Conservation (phyloP, 2,329 filamentous ascomycete genomes). For the Colletotrichum cereale region DNA sequence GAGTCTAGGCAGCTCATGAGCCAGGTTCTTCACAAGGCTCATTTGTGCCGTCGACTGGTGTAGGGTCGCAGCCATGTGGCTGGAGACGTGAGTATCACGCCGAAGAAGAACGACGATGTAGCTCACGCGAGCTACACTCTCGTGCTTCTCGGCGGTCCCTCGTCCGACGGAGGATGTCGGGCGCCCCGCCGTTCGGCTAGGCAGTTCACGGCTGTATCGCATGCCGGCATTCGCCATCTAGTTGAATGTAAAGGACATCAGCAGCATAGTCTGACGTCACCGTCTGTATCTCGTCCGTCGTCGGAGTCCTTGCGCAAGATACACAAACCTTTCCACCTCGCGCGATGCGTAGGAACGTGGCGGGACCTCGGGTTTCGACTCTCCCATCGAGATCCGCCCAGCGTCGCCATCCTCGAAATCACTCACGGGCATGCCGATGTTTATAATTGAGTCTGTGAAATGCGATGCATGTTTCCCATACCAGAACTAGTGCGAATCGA, state of each 20-base stretch:
- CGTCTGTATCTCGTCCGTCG: not conserved
- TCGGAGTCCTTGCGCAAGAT: not conserved
- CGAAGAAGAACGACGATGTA: not conserved
- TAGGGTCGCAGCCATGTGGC: not conserved
- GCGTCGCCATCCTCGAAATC: not conserved
- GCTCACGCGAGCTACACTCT: not conserved
- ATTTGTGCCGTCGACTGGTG: not conserved
- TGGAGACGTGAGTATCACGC: not conserved
- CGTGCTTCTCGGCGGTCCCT: not conserved
- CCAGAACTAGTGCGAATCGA: not conserved
- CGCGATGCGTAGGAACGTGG: not conserved
- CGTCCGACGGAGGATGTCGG: not conserved
- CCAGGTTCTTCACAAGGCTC: not conserved
- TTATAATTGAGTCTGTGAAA: not conserved
- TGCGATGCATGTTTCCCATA: not conserved
- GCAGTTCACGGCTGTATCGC: not conserved
- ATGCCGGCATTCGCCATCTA: not conserved
- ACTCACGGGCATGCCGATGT: not conserved
- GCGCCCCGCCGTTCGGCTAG: not conserved
- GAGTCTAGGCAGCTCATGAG: not conserved
- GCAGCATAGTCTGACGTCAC: not conserved
- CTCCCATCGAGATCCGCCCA: not conserved
- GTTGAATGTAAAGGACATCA: not conserved
- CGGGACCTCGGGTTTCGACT: too few species aligned
- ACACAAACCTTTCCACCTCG: too few species aligned